A percentile compares a stretch with the other conserved stretches of the same genome.
phyloP scores from a whole-genome alignment of 225 moss, liverwort and hornwort species.

The Thuidium tamariscinum region DNA sequence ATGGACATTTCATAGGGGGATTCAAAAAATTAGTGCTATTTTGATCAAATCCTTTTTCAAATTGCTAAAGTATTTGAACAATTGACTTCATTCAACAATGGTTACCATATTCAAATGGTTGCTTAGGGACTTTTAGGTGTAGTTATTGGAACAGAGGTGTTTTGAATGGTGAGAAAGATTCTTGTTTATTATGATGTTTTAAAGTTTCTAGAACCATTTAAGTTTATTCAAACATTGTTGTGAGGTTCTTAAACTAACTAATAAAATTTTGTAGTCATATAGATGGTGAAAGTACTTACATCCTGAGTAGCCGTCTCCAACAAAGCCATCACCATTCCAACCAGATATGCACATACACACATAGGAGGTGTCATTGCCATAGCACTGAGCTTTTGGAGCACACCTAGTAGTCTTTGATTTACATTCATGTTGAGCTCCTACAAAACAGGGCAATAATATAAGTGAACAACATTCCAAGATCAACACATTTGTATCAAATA shows the following conservation, averaged over 20 bases:
- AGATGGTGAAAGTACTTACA: neutral
- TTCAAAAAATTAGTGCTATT: neutral
- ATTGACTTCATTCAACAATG: neutral
- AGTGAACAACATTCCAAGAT: no score
- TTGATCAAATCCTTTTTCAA: neutral
- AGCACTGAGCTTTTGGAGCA: neutral
- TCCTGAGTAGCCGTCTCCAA: neutral
- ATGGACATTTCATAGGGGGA: fast-evolving
- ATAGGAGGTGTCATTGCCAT: neutral
- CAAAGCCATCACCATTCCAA: neutral
- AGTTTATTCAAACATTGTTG: neutral
- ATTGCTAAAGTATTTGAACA: no score
- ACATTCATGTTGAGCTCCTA: neutral
- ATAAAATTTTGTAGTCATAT: no score
- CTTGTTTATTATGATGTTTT: no score
- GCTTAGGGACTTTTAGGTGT: no score
- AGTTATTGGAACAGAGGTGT: no score
- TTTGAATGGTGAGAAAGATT: no score
- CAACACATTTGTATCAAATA: no score
- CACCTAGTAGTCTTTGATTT: neutral
- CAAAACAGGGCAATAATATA: neutral
- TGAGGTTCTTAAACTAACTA: neutral
- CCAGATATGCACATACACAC: neutral
- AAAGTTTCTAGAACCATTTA: neutral
- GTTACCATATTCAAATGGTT: neutral